Evolutionary conservation across 1,284 basidiomycete genomes (phyloP), one percentile per base, ranked within the genome.

Genomic region (Ganoderma resinaceum): DNA sequence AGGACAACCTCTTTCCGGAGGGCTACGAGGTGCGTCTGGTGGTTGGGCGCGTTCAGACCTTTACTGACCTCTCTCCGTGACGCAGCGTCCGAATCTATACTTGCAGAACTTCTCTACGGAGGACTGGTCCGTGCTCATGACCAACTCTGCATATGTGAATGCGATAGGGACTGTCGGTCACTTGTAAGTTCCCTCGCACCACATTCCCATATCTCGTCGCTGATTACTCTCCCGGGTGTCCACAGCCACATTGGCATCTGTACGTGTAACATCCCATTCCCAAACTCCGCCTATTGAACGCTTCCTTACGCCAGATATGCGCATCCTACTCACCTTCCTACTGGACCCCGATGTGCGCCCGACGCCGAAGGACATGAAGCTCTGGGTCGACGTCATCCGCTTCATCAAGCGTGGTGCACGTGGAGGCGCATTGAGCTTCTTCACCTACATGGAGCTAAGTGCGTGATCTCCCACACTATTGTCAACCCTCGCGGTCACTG

Each of bases 401-500:
- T 89, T 85, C 78, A 74, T 90, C 76, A 91, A 91, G 78, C 80
- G 82, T 14, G 84, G 84, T 43, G 86, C 87, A 1, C 81, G 81
- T 0, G 87, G 86, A 9, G 87, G 88, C 29, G 84, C 85, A 8
- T 80, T 90, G 8, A 84, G 85, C 26, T 90, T 90, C 80, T 90
- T 91, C 81, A 89, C 88, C 4, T 90, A 90, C 76, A 84, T 85
- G 79, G 89, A 90, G 72, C 82, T 90, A 38, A 84, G 85, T 85
- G 26, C 49, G 62, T 61, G n/a, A 23, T 37, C 11, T n/a, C 20
- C 8, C 26, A 11, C 23, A 7, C 3, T 7, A 18, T 29, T 61
- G 11, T 23, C 38, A 3, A 14, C 31, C n/a, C 2, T 23, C 11
- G n/a, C 5, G 26, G 7, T 43, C 18, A 18, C 26, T 43, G 14